Percentiles rank a stretch among this genome's conserved stretches.
Conservation (phyloP, 179 eudicot genomes). For the Sideroxylon spinosum region DNA sequence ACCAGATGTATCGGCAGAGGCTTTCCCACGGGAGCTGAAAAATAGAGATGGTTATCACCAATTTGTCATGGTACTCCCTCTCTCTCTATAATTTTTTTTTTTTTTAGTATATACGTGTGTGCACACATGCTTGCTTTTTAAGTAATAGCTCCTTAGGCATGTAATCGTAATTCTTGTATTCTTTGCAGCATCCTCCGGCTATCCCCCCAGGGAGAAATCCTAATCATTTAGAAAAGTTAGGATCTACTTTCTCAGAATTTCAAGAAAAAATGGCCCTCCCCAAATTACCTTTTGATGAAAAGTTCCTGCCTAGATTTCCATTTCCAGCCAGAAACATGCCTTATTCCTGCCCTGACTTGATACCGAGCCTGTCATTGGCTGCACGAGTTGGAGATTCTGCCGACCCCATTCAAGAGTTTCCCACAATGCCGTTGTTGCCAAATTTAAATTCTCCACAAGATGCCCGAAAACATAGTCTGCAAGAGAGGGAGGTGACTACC, state of each 20-base stretch:
- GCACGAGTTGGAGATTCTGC: constrained; percentile 38
- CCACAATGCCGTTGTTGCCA: constrained; percentile 55
- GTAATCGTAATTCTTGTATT: constrained; percentile 18
- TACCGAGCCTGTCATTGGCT: constrained; percentile 68
- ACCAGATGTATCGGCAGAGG: constrained; percentile 40
- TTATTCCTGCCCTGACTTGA: constrained; percentile 43
- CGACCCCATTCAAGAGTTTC: constrained; percentile 31
- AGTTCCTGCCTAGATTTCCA: constrained; percentile 43
- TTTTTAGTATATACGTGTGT: not conserved
- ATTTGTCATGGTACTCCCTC: constrained; percentile 45
- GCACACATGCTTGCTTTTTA: not conserved
- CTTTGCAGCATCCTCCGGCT: constrained; percentile 54
- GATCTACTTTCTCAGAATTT: constrained; percentile 45
- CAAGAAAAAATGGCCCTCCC: constrained; percentile 69
- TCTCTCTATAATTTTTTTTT: constrained; percentile 7
- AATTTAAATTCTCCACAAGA: constrained; percentile 55
- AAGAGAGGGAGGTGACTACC: constrained; percentile 48
- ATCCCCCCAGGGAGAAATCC: constrained; percentile 41
- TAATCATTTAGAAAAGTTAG: constrained; percentile 41
- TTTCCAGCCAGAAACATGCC: constrained; percentile 46
- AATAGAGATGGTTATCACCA: constrained; percentile 34
- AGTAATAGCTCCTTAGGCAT: not conserved
- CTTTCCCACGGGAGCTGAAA: constrained; percentile 35
- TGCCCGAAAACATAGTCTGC: constrained; percentile 34
- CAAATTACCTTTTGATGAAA: constrained; percentile 65